Conservation (phyloP, 164 flowering plant genomes). For the Vitis cinerea region DNA sequence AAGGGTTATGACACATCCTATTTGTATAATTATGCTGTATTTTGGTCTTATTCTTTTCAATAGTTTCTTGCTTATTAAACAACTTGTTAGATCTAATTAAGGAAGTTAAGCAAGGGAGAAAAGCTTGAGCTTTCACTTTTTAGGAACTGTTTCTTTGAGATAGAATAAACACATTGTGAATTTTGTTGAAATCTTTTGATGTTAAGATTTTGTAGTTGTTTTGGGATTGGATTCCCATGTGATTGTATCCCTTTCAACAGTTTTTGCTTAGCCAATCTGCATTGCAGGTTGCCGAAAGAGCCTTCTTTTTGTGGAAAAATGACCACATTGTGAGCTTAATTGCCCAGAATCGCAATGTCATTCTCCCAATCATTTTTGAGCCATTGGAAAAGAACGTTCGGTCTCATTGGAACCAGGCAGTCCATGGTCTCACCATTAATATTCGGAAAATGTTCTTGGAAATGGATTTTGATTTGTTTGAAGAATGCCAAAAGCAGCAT, state of each 20-base stretch:
- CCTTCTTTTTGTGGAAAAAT: constrained; percentile 83
- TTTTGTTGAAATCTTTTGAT: too few species aligned
- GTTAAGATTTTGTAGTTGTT: too few species aligned
- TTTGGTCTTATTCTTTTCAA: too few species aligned
- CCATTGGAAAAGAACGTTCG: constrained; percentile 69
- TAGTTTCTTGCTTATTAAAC: too few species aligned
- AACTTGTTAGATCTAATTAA: too few species aligned
- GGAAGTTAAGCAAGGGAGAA: too few species aligned
- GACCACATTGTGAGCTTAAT: constrained; percentile 79
- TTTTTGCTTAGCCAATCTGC: constrained; percentile 9
- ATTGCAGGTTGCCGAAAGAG: constrained; percentile 80
- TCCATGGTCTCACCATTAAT: constrained; percentile 67
- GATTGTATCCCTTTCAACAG: neutral
- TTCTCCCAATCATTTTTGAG: constrained; percentile 64
- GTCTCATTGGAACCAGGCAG: constrained; percentile 79
- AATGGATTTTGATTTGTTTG: constrained; percentile 70
- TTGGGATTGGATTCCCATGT: neutral
- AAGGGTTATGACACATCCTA: too few species aligned
- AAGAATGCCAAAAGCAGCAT: constrained; percentile 57
- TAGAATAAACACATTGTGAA: too few species aligned
- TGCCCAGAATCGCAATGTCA: constrained; percentile 62
- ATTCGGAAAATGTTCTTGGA: constrained; percentile 74
- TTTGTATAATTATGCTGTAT: too few species aligned
- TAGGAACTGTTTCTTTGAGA: too few species aligned
- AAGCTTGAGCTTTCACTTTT: too few species aligned